phyloP scores from a whole-genome alignment of 73 alveolate genomes.

The Symbiodinium natans region DNA sequence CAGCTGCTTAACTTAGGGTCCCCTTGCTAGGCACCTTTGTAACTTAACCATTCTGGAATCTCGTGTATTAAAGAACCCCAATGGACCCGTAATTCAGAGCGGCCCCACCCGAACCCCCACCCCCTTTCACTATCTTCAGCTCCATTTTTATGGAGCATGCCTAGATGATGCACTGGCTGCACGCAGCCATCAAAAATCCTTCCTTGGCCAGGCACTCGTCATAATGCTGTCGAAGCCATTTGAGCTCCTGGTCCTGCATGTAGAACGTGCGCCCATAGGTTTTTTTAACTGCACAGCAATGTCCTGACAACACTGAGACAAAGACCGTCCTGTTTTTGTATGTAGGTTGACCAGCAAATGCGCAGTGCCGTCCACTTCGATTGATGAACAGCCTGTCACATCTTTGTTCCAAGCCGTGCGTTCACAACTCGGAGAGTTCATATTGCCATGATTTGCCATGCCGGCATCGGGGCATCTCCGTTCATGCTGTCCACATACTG shows the following conservation, averaged over 20 bases:
- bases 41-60: no score
- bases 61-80: no score
- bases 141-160: no score
- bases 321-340: slow-evolving; percentile 65
- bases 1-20: no score
- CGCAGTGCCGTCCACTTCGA: slow-evolving; percentile 70
- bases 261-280: no score
- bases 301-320: neutral
- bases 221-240: slow-evolving; percentile 21
- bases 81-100: neutral
- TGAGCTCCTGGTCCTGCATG: slow-evolving; percentile 83
- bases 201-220: slow-evolving; percentile 25
- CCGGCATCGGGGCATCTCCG: neutral
- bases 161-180: no score
- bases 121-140: no score
- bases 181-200: no score
- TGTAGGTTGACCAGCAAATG: slow-evolving; percentile 34
- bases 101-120: neutral
- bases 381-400: slow-evolving; percentile 47
- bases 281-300: neutral
- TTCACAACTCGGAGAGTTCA: neutral
- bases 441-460: neutral
- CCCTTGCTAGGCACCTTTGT: no score
- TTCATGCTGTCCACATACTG: neutral
- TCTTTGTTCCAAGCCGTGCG: neutral